Percentiles rank a stretch among this genome's conserved stretches.
Conservation (phyloP, 192 early-diverging fungal species). For the Phycomyces blakesleeanus region DNA sequence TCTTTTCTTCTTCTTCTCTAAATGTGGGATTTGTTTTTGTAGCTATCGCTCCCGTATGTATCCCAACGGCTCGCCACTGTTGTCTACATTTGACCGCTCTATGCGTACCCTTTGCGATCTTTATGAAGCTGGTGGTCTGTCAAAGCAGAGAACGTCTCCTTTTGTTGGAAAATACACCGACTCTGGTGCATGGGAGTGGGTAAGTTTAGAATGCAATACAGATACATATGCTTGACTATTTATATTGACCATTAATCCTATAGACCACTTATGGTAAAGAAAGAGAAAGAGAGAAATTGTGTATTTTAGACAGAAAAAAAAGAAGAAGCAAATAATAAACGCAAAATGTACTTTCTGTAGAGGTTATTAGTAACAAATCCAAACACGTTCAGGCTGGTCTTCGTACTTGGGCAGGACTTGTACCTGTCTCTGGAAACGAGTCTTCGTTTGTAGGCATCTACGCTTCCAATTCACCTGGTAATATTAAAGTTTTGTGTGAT, state of each 20-base stretch:
- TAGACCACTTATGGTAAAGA: constrained; percentile 43
- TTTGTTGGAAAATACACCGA: constrained; percentile 9
- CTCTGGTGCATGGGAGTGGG: constrained; percentile 22
- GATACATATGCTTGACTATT: neutral
- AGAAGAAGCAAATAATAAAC: neutral
- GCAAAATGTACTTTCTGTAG: neutral
- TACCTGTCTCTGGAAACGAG: constrained; percentile 21
- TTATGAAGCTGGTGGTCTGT: constrained; percentile 36
- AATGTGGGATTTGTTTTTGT: neutral
- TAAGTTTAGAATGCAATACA: constrained; percentile 10
- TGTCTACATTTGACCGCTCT: constrained; percentile 31
- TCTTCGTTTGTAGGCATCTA: constrained; percentile 36
- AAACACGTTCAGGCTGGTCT: constrained; percentile 6
- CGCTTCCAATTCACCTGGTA: constrained; percentile 39
- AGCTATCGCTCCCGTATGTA: constrained; percentile 43
- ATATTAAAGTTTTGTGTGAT: neutral
- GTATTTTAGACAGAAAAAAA: neutral
- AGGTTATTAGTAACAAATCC: constrained; percentile 4
- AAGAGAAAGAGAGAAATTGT: neutral
- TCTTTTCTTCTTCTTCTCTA: too few relatives aligned
- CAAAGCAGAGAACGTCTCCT: constrained; percentile 4
- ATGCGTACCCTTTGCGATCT: constrained; percentile 48
- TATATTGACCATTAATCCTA: neutral
- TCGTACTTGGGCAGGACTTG: constrained; percentile 19
- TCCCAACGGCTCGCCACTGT: constrained; percentile 37